A percentile compares a stretch with the other conserved stretches of the same genome.
Evolutionary conservation across 129 eudicot genomes (phyloP).

Genomic region (Chrysanthemum makinoi): DNA sequence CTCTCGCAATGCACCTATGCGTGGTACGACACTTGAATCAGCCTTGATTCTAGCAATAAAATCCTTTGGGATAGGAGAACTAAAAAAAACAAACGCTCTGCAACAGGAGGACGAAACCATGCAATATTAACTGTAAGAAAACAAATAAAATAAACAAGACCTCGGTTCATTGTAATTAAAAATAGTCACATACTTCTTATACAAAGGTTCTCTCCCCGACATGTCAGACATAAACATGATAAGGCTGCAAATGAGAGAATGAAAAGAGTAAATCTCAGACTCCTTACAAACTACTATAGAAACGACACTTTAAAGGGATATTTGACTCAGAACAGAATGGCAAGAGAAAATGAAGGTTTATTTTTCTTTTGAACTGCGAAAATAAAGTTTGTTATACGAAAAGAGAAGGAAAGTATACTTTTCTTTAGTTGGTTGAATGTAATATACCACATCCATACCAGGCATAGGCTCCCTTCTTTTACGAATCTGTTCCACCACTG

Average conservation of each 20-base stretch:
- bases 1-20: slow-evolving; percentile 96
- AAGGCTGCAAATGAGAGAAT: slow-evolving; percentile 55
- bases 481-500: slow-evolving; percentile 98
- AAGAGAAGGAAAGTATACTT: slow-evolving; percentile 49
- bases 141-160: slow-evolving; percentile 6
- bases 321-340: too few species aligned
- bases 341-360: too few species aligned
- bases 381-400: background rate
- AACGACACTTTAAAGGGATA: too few species aligned
- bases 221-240: slow-evolving; percentile 94
- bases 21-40: slow-evolving; percentile 83
- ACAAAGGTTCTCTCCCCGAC: slow-evolving; percentile 98
- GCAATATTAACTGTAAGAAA: slow-evolving; percentile 9
- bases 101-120: slow-evolving; percentile 20
- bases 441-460: slow-evolving; percentile 84
- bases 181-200: slow-evolving; percentile 64
- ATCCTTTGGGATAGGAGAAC: slow-evolving; percentile 83
- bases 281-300: slow-evolving; percentile 4
- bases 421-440: slow-evolving; percentile 82
- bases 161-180: slow-evolving; percentile 1
- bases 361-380: background rate
- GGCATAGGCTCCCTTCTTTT: slow-evolving; percentile 93
- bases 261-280: slow-evolving; percentile 29
- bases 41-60: slow-evolving; percentile 66
- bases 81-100: slow-evolving; percentile 88